Percentiles rank a stretch among this genome's conserved stretches.
Evolutionary conservation across 73 alveolate genomes (phyloP).

Genomic region (Paramecium pentaurelia): DNA sequence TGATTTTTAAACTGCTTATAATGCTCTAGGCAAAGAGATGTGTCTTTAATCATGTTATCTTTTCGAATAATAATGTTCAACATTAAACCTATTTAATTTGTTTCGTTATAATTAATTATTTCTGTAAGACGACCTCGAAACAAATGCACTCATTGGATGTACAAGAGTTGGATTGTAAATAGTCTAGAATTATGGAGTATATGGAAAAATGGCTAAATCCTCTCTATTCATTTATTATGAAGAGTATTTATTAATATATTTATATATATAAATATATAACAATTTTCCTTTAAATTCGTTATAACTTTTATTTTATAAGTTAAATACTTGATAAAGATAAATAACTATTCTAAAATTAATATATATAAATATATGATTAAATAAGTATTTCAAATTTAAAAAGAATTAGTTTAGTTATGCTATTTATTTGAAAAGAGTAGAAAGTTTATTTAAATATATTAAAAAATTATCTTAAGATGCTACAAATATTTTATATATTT

Average conservation of each 20-base stretch:
- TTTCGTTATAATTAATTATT: neutral
- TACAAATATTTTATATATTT: neutral
- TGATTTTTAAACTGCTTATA: neutral
- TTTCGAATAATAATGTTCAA: neutral
- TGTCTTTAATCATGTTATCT: neutral
- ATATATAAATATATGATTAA: neutral
- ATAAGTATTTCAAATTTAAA: neutral
- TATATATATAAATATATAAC: too few relatives aligned
- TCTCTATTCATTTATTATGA: neutral
- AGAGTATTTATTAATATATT: too few relatives aligned
- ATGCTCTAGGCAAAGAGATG: conserved; percentile 7
- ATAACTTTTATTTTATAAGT: neutral
- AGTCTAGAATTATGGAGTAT: neutral
- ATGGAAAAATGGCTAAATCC: neutral
- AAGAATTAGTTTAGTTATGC: neutral
- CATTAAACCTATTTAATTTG: neutral
- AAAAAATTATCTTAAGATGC: too few relatives aligned
- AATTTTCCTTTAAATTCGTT: neutral
- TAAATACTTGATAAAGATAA: neutral
- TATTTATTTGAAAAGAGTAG: neutral
- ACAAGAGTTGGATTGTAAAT: neutral
- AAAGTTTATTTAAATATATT: neutral
- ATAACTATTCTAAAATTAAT: neutral
- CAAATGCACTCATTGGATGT: conserved; percentile 47
- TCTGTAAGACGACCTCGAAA: neutral